Percentiles rank a stretch among this genome's conserved stretches.
Evolutionary conservation across 768 basidiomycete species (phyloP).

Genomic region (Cystoderma amianthinum): DNA sequence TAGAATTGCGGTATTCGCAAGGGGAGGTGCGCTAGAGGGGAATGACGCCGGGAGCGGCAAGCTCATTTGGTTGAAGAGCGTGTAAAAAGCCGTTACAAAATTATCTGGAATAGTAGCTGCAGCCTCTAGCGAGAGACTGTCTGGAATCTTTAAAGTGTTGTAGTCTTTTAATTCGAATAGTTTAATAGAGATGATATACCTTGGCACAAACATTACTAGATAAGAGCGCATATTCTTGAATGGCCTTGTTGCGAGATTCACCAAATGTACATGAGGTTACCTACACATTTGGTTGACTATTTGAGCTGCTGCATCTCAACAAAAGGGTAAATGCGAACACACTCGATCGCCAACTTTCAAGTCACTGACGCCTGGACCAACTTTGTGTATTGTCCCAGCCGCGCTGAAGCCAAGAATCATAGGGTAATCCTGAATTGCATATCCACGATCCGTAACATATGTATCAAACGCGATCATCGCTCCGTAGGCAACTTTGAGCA

Average conservation of each 20-base stretch:
- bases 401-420: constrained; percentile 27
- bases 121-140: constrained; percentile 24
- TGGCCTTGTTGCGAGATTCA: constrained; percentile 17
- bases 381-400: constrained; percentile 27
- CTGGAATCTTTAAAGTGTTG: constrained; percentile 27
- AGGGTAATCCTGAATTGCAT: constrained; percentile 23
- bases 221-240: constrained; percentile 29
- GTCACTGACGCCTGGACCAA: constrained; percentile 25
- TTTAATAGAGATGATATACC: constrained; percentile 14
- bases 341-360: constrained; percentile 33
- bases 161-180: background rate
- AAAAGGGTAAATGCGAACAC: constrained; percentile 11
- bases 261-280: constrained; percentile 19
- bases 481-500: constrained; percentile 32
- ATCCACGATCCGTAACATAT: constrained; percentile 28
- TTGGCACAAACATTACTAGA: constrained; percentile 23
- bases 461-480: constrained; percentile 33
- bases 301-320: too few species aligned
- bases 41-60: constrained; percentile 26
- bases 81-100: constrained; percentile 30
- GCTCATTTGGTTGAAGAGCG: constrained; percentile 26
- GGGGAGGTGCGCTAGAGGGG: constrained; percentile 20
- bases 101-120: constrained; percentile 35
- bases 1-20: constrained; percentile 26
- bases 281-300: too few species aligned